A percentile compares a stretch with the other conserved stretches of the same genome.
Conservation (phyloP, 306 rosid genomes). For the Ormosia emarginata region DNA sequence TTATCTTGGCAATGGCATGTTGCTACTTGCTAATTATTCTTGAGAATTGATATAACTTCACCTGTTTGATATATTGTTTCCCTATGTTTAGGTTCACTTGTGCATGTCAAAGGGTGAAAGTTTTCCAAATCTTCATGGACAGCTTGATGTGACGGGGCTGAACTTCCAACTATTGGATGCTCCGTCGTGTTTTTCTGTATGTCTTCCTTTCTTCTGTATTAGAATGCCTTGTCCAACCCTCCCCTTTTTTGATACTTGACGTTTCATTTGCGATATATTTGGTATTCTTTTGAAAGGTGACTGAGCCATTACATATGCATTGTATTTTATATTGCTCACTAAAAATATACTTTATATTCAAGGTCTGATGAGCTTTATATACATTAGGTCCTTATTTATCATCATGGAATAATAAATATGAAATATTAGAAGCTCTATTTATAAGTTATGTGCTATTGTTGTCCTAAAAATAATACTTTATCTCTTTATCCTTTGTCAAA, state of each 20-base stretch:
- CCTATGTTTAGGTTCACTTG: slow-evolving; percentile 69
- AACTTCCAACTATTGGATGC: slow-evolving; percentile 75
- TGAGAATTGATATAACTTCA: slow-evolving; percentile 14
- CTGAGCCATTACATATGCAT: neutral
- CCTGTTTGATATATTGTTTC: slow-evolving; percentile 11
- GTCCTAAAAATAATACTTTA: neutral
- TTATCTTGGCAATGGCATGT: neutral
- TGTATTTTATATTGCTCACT: slow-evolving; percentile 6
- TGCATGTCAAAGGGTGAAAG: slow-evolving; percentile 87
- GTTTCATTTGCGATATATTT: slow-evolving; percentile 8
- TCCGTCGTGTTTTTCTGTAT: slow-evolving; percentile 82
- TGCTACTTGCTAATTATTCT: slow-evolving; percentile 18
- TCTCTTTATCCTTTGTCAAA: neutral
- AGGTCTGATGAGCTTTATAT: neutral
- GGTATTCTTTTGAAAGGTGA: neutral
- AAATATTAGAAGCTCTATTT: neutral
- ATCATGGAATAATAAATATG: slow-evolving; percentile 10
- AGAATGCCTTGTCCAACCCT: neutral
- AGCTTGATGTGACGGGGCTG: slow-evolving; percentile 77
- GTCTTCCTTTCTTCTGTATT: slow-evolving; percentile 31
- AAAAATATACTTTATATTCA: slow-evolving; percentile 18
- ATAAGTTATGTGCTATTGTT: neutral
- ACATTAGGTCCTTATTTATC: neutral
- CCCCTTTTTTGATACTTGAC: slow-evolving; percentile 1
- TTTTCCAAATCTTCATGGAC: slow-evolving; percentile 91